Evolutionary conservation across 1,284 basidiomycete genomes (phyloP).

Genomic region (Leccinum huronense): DNA sequence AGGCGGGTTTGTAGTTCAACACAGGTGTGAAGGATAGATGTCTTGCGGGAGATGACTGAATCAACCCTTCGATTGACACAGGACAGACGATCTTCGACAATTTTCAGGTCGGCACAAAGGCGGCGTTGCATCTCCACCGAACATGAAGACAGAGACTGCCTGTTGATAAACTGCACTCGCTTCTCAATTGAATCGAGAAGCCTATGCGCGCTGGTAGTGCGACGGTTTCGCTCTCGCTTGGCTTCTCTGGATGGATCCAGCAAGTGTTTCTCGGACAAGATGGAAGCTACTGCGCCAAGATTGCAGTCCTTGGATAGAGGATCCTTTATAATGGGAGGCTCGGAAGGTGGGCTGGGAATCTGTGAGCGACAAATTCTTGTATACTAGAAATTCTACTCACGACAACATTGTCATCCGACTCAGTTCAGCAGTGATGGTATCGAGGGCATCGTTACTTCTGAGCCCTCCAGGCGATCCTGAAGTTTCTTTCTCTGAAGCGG

Average conservation of each 20-base stretch:
- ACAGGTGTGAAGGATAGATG: background rate
- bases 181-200: background rate
- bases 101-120: background rate
- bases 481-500: background rate
- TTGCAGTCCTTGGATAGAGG: no score
- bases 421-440: background rate
- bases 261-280: background rate
- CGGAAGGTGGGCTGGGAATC: background rate
- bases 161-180: background rate
- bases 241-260: background rate
- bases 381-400: background rate
- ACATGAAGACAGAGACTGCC: background rate
- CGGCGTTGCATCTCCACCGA: background rate
- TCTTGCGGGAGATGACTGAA: background rate
- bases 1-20: background rate
- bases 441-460: background rate
- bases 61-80: background rate
- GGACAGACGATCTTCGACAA: background rate
- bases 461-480: background rate
- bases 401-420: background rate
- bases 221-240: background rate
- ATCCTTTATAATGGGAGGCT: background rate
- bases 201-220: background rate
- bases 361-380: background rate
- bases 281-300: background rate